Conservation (phyloP, 192 early-diverging fungal species). For the Entomortierella chlamydospora region DNA sequence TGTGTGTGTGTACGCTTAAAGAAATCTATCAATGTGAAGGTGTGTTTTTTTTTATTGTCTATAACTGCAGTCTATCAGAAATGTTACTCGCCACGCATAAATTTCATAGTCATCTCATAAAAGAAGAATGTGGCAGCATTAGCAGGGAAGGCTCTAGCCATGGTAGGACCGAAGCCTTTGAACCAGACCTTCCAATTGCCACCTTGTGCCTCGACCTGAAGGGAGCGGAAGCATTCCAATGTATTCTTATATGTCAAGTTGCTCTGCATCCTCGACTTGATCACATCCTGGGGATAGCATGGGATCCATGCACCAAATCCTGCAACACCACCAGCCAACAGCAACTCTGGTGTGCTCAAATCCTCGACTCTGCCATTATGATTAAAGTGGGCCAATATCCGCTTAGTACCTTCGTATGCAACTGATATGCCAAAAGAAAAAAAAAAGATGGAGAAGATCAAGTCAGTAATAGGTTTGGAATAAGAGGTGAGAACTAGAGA, state of each 20-base stretch:
- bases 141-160: constrained; percentile 85
- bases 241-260: constrained; percentile 60
- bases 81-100: constrained; percentile 45
- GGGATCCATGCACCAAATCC: constrained; percentile 94
- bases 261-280: constrained; percentile 84
- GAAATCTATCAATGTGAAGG: too few relatives aligned
- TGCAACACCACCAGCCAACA: constrained; percentile 94
- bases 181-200: constrained; percentile 73
- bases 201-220: constrained; percentile 68
- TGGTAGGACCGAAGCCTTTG: constrained; percentile 85
- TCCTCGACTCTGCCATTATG: constrained; percentile 69
- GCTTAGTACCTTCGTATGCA: constrained; percentile 88
- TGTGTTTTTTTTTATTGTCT: neutral
- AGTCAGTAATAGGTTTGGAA: neutral
- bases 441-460: neutral
- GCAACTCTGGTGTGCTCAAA: constrained; percentile 79
- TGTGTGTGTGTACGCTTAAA: too few relatives aligned
- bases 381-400: constrained; percentile 66
- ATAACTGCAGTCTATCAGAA: too few relatives aligned
- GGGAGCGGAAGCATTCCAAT: constrained; percentile 42
- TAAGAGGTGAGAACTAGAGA: neutral
- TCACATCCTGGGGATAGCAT: constrained; percentile 84
- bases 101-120: constrained; percentile 72
- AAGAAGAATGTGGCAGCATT: constrained; percentile 88
- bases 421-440: constrained; percentile 37